Conservation (phyloP, 1,139 yeast species). For the Saccharomyces hybrid region DNA sequence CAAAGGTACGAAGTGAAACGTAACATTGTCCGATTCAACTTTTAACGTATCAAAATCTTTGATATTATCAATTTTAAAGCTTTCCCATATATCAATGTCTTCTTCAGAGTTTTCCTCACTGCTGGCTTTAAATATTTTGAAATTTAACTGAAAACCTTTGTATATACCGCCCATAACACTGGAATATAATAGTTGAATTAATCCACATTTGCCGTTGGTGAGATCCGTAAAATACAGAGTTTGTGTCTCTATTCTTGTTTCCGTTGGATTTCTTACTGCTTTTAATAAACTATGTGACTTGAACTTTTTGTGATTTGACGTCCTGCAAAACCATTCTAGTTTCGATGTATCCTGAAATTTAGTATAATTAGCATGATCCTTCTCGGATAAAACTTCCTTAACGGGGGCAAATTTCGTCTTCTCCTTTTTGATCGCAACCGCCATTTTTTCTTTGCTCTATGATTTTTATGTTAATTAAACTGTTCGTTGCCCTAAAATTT, state of each 20-base stretch:
- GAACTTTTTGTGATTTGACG: conserved; percentile 5
- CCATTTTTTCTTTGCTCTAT: background rate
- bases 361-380: conserved; percentile 7
- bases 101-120: conserved; percentile 35
- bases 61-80: conserved; percentile 20
- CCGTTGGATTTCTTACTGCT: conserved; percentile 14
- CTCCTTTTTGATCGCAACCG: conserved; percentile 9
- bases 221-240: conserved; percentile 66
- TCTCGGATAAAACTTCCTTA: conserved; percentile 7
- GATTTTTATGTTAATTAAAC: background rate
- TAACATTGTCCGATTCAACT: conserved; percentile 37
- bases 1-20: conserved; percentile 64
- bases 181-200: conserved; percentile 80
- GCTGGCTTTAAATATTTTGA: conserved; percentile 43
- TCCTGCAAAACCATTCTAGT: conserved; percentile 11
- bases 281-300: conserved; percentile 7
- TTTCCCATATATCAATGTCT: conserved; percentile 30
- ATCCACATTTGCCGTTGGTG: conserved; percentile 54
- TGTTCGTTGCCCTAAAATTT: background rate
- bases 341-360: conserved; percentile 9
- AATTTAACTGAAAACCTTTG: conserved; percentile 81
- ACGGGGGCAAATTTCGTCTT: conserved; percentile 12
- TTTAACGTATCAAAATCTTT: conserved; percentile 14
- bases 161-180: conserved; percentile 66
- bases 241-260: conserved; percentile 80